Conservation (phyloP, 345 rosid genomes). For the Eucalyptus polybractea region DNA sequence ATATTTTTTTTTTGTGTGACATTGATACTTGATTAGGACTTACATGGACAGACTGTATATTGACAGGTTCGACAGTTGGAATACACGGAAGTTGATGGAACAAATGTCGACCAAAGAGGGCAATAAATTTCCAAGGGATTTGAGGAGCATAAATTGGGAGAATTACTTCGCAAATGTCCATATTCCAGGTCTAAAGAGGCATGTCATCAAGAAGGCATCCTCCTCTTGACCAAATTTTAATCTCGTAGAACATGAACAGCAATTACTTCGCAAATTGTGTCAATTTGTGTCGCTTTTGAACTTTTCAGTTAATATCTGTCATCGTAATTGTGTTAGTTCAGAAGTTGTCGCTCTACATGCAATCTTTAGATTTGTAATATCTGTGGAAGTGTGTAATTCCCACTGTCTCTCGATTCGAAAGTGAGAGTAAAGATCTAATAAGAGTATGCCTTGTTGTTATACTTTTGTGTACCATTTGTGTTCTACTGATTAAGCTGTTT, state of each 20-base stretch:
- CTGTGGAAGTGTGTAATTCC: background rate
- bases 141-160: no score
- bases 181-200: no score
- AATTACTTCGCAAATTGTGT: no score
- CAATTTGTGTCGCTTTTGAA: background rate
- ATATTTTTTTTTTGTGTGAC: background rate
- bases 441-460: background rate
- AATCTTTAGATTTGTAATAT: background rate
- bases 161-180: no score
- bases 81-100: background rate
- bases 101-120: background rate
- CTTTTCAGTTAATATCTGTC: accelerated
- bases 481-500: background rate
- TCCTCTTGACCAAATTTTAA: no score
- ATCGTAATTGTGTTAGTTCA: background rate
- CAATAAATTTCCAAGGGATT: no score
- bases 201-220: no score
- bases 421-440: no score
- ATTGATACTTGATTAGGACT: background rate
- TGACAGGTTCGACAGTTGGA: background rate
- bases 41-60: background rate
- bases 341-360: background rate
- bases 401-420: background rate
- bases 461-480: background rate
- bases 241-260: no score